phyloP scores from a whole-genome alignment of 768 basidiomycete species.

The Lactifluus hygrophoroides region DNA sequence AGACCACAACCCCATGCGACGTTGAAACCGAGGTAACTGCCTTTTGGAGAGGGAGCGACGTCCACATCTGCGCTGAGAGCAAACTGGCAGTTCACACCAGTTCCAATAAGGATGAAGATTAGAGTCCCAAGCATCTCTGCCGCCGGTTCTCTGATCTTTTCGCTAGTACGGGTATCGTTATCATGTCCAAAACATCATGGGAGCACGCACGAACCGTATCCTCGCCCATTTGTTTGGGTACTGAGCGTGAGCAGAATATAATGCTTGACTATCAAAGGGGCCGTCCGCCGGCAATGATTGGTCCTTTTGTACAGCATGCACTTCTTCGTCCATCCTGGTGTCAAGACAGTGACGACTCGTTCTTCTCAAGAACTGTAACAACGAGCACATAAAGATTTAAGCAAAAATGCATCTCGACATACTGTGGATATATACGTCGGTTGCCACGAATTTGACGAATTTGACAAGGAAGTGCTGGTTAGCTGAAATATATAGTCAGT shows the following conservation, averaged over 20 bases:
- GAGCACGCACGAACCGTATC: conserved; percentile 14
- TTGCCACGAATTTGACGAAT: background rate
- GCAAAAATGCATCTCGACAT: background rate
- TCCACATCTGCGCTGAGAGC: conserved; percentile 17
- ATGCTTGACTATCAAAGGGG: background rate
- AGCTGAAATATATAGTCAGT: too few relatives aligned
- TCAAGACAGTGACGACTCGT: background rate
- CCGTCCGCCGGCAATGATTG: background rate
- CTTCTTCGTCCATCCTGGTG: background rate
- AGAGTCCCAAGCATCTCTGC: conserved; percentile 25
- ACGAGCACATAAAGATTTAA: background rate
- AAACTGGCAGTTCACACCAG: conserved; percentile 23
- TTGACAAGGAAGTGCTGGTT: too few relatives aligned
- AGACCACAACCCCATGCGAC: conserved; percentile 20
- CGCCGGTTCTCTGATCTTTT: conserved; percentile 20
- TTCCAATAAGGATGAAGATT: conserved; percentile 22
- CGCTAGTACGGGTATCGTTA: too few relatives aligned
- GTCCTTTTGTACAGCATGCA: background rate
- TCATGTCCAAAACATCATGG: background rate
- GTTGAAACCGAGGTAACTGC: conserved; percentile 21
- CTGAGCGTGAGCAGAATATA: background rate
- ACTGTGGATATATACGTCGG: background rate
- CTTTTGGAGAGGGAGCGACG: conserved; percentile 21
- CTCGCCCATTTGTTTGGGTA: conserved; percentile 20
- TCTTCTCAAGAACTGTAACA: background rate